Evolutionary conservation across 345 rosid genomes (phyloP).

Genomic region (Populus ilicifolia): DNA sequence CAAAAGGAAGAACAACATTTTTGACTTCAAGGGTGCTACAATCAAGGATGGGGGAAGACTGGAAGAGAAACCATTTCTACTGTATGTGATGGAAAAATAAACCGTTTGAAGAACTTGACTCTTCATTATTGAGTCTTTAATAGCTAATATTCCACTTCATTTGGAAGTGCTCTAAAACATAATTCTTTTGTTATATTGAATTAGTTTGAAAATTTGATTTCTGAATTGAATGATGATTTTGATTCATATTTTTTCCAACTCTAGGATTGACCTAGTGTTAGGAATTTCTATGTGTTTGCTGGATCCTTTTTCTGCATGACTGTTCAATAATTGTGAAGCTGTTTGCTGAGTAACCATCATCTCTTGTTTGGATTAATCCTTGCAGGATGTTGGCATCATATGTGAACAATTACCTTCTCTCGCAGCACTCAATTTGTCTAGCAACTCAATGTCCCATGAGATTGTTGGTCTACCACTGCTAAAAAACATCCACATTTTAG

Average conservation of each 20-base stretch:
- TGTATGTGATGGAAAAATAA: no score
- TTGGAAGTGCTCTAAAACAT: neutral
- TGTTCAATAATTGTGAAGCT: neutral
- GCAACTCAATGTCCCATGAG: slow-evolving; percentile 52
- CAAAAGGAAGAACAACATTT: no score
- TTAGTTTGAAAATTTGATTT: neutral
- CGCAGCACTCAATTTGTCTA: slow-evolving; percentile 59
- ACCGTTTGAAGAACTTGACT: no score
- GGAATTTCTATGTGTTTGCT: no score
- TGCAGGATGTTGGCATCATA: slow-evolving; percentile 66
- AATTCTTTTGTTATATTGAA: neutral
- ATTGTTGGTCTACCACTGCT: slow-evolving; percentile 46
- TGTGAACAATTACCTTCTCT: slow-evolving; percentile 71
- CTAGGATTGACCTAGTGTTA: neutral
- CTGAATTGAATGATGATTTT: neutral
- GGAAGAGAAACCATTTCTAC: no score
- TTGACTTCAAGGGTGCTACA: no score
- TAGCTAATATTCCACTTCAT: neutral
- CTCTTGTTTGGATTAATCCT: slow-evolving; percentile 2
- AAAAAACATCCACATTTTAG: slow-evolving; percentile 58
- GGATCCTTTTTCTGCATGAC: neutral
- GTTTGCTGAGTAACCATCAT: neutral
- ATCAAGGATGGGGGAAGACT: no score
- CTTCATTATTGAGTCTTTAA: neutral
- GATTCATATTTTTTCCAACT: neutral